Evolutionary conservation across 2,329 filamentous ascomycete genomes (phyloP).

Genomic region (Exophiala phaeomuriformis): DNA sequence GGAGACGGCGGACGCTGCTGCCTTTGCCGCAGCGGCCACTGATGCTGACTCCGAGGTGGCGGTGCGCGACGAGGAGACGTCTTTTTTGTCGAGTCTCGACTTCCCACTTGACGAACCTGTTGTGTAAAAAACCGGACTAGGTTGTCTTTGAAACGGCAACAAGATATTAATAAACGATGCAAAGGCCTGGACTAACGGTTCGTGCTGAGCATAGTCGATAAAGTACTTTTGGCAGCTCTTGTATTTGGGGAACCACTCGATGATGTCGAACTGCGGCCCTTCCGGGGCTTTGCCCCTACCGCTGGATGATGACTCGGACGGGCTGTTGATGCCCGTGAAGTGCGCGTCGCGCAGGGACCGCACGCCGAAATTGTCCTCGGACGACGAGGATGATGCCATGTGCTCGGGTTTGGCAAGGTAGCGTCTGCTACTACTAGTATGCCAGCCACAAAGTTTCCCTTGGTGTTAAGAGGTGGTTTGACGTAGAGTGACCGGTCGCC

Average conservation of each 20-base stretch:
- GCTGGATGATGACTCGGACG: conserved; percentile 3
- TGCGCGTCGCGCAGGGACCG: conserved; percentile 16
- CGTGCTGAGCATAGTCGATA: conserved; percentile 82
- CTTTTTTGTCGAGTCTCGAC: conserved; percentile 17
- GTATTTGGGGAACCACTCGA: conserved; percentile 89
- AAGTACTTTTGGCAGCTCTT: conserved; percentile 88
- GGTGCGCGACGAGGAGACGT: conserved; percentile 2
- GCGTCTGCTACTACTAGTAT: no score
- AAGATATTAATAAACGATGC: conserved; percentile 88
- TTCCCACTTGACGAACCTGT: conserved; percentile 26
- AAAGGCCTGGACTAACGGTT: conserved; percentile 72
- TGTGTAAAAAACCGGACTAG: conserved; percentile 43
- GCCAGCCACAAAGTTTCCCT: no score
- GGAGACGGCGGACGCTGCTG: conserved; percentile 48
- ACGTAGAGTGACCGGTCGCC: no score
- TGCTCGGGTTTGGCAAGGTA: neutral
- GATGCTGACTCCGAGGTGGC: neutral
- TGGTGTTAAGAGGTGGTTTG: no score
- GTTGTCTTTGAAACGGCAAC: conserved; percentile 70
- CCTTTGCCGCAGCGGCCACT: conserved; percentile 5
- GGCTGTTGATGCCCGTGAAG: conserved; percentile 20
- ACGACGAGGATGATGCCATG: conserved; percentile 27
- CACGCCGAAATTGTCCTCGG: conserved; percentile 18
- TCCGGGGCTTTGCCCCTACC: conserved; percentile 28
- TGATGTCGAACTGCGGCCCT: conserved; percentile 54